A percentile compares a stretch with the other conserved stretches of the same genome.
Conservation (phyloP, 2,329 filamentous ascomycete species). For the Neofusicoccum parvum region DNA sequence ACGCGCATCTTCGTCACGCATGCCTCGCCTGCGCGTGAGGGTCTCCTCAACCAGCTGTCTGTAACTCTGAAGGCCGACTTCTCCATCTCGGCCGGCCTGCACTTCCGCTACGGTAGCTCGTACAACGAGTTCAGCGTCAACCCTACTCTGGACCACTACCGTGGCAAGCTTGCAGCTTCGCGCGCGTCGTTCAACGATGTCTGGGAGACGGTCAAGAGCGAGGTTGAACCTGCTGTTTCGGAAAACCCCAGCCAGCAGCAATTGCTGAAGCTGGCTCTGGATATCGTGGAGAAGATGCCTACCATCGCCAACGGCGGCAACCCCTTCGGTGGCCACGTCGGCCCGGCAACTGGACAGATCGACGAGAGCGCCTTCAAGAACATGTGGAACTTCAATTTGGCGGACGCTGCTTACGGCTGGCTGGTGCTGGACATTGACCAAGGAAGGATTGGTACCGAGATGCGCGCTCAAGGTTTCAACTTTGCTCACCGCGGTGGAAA, state of each 20-base stretch:
- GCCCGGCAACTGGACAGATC: constrained; percentile 78
- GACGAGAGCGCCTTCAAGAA: constrained; percentile 99
- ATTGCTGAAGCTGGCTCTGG: constrained; percentile 84
- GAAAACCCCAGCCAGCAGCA: constrained; percentile 94
- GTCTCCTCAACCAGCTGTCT: constrained; percentile 94
- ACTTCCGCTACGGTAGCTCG: constrained; percentile 98
- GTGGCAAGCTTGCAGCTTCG: constrained; percentile 94
- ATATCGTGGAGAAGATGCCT: constrained; percentile 98
- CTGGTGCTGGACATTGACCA: constrained; percentile 93
- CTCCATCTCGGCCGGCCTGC: constrained; percentile 93
- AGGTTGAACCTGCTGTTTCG: constrained; percentile 91
- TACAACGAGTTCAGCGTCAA: constrained; percentile 99
- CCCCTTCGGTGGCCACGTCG: constrained; percentile 87
- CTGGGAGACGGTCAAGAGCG: constrained; percentile 96
- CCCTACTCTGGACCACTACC: constrained; percentile 95
- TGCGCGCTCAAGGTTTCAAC: constrained; percentile 98
- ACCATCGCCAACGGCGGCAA: constrained; percentile 92
- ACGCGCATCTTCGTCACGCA: constrained; percentile 96
- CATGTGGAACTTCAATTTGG: constrained; percentile 99
- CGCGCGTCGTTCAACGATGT: constrained; percentile 99
- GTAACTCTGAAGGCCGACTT: constrained; percentile 98
- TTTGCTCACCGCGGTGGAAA: constrained; percentile 94
- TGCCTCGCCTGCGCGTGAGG: constrained; percentile 93
- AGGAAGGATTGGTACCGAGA: constrained; percentile 95
- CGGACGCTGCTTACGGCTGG: constrained; percentile 96